Base-by-base conservation (phyloP, 1,284 basidiomycete genomes). In the Flammula alnicola region DNA sequence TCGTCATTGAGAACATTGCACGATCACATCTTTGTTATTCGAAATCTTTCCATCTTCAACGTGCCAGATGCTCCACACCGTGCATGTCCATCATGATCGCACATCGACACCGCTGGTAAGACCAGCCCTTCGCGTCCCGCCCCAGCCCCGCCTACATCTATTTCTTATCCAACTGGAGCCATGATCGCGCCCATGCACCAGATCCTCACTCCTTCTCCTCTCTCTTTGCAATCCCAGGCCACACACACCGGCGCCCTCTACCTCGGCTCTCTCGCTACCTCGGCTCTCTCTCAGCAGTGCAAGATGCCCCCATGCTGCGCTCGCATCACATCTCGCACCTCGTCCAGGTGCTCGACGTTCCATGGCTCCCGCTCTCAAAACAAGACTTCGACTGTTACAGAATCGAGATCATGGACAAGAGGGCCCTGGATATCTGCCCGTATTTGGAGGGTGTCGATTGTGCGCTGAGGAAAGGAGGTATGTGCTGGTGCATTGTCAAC, bases 401-500 rank as follows among this genome's bases (percentile, higher is more conserved):
- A 54, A 83, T 89, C 58, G 78, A 81, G 44, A 81, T 89, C 56
- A 73, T 80, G 60, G 88, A 91, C 61, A 81, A 79, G 11, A 76
- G 77, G 40, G 79, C 79, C 19, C 77, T 78, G 26, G 93, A 95
- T 65, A 77, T 93, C 27, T 76, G 93, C n/a, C 77, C 81, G 3
- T 86, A 93, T 65, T 77, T 95, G 51, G 86, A 89, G 32, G 81
- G 76, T 4, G 83, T 95, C 47, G 78, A 88, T 54, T 77, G 78
- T 11, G 86, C 89, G 55, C 71, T 93, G 3, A 76, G 85, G 58
- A 86, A 57, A 82, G 81, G 0, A 78, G 84, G 32, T 86, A 85
- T 5, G 86, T 95, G 2, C 73, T 95, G 14, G 88, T 95, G 0
- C 93, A 95, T 66, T 95, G 93, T 65, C 84, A 91, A 77, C 92